Conservation (phyloP, 2,329 filamentous ascomycete species). For the Colletotrichum truncatum region DNA sequence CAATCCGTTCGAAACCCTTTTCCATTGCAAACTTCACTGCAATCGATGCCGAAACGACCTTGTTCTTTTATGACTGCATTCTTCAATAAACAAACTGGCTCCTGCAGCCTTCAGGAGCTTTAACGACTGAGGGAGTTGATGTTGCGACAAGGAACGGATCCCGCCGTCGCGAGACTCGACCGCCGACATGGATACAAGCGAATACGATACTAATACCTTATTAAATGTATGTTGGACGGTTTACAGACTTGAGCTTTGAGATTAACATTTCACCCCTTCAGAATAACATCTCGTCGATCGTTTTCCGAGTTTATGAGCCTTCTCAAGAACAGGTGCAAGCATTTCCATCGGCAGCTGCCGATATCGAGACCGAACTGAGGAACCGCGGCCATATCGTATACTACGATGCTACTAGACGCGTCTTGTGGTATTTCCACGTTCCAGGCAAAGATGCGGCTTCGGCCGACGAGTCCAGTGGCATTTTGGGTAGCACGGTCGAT, state of each 20-base stretch:
- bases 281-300: slow-evolving; percentile 66
- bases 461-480: slow-evolving; percentile 19
- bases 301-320: slow-evolving; percentile 65
- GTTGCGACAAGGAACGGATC: slow-evolving; percentile 28
- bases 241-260: not conserved
- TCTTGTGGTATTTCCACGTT: slow-evolving; percentile 65
- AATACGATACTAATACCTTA: slow-evolving; percentile 70
- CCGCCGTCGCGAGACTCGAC: slow-evolving; percentile 35
- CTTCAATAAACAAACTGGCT: slow-evolving; percentile 16
- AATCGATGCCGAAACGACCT: slow-evolving; percentile 7
- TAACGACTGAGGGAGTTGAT: slow-evolving; percentile 31
- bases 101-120: slow-evolving; percentile 20
- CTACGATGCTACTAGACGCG: slow-evolving; percentile 58
- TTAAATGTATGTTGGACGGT: slow-evolving; percentile 59
- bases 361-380: slow-evolving; percentile 61
- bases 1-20: slow-evolving; percentile 6
- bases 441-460: slow-evolving; percentile 48
- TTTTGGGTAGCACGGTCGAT: slow-evolving; percentile 51
- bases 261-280: slow-evolving; percentile 39
- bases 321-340: slow-evolving; percentile 51
- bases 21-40: not conserved
- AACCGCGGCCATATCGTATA: slow-evolving; percentile 63
- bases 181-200: slow-evolving; percentile 69
- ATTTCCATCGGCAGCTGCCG: slow-evolving; percentile 56
- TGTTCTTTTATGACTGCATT: slow-evolving; percentile 23